phyloP scores from a whole-genome alignment of 2,329 filamentous ascomycete species.

The Aureobasidium leucospermi region DNA sequence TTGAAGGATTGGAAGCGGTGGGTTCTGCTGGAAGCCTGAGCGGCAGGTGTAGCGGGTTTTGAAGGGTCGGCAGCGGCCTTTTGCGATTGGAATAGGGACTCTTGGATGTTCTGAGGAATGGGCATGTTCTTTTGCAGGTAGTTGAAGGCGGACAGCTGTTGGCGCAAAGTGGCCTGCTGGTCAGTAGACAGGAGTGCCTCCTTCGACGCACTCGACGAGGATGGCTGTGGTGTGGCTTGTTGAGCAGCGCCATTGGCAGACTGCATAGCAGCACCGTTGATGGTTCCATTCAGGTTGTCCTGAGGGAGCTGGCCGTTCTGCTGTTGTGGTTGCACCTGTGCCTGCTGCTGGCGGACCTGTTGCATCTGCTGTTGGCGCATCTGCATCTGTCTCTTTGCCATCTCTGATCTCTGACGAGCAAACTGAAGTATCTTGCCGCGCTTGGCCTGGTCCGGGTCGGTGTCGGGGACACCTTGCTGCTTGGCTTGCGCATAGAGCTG shows the following conservation, averaged over 20 bases:
- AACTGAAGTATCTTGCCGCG: constrained; percentile 65
- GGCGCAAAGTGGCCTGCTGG: constrained; percentile 69
- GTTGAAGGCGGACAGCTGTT: constrained; percentile 89
- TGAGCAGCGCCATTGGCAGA: background rate
- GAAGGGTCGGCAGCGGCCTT: constrained; percentile 36
- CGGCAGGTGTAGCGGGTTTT: constrained; percentile 33
- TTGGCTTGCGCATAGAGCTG: constrained; percentile 91
- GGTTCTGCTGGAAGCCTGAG: constrained; percentile 30
- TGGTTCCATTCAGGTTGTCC: background rate
- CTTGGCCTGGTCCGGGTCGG: constrained; percentile 83
- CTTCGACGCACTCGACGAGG: constrained; percentile 21
- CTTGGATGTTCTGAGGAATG: constrained; percentile 70
- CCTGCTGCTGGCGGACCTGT: constrained; percentile 27
- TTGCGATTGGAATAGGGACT: constrained; percentile 71
- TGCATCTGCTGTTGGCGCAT: constrained; percentile 10
- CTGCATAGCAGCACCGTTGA: background rate
- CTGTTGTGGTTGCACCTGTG: constrained; percentile 34
- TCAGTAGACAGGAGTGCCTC: constrained; percentile 60
- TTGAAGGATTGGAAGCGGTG: constrained; percentile 65
- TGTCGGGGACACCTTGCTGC: constrained; percentile 68
- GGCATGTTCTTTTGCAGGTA: constrained; percentile 79
- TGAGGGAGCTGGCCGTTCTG: constrained; percentile 22
- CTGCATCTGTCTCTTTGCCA: constrained; percentile 41
- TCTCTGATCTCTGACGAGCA: constrained; percentile 48
- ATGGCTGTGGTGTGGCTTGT: constrained; percentile 14